Evolutionary conservation across 148 eudicot genomes (phyloP).

Genomic region (Rhododendron vialii): DNA sequence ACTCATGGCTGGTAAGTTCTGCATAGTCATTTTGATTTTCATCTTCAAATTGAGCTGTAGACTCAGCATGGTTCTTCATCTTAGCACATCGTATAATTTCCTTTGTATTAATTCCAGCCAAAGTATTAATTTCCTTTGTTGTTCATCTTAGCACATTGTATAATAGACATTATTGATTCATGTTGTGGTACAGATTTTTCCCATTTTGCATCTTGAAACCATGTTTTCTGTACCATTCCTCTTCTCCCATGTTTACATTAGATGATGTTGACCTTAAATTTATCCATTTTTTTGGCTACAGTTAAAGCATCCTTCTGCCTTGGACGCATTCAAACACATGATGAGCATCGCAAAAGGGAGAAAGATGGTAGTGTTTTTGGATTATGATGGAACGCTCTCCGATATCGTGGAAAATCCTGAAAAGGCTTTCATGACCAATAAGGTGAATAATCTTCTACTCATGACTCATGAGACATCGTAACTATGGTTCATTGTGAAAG

Average conservation of each 20-base stretch:
- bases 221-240: background rate
- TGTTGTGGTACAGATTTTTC: background rate
- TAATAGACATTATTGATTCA: background rate
- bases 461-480: background rate
- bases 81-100: no score
- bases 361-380: slow-evolving; percentile 40
- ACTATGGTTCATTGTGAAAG: background rate
- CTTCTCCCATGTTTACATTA: background rate
- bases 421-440: slow-evolving; percentile 42
- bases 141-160: background rate
- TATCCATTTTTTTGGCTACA: slow-evolving; percentile 3
- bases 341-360: slow-evolving; percentile 33
- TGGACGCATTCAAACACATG: slow-evolving; percentile 34
- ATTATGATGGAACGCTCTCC: slow-evolving; percentile 58
- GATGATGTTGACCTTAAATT: background rate
- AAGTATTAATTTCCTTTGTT: background rate
- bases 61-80: background rate
- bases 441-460: slow-evolving; percentile 23
- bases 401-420: slow-evolving; percentile 53
- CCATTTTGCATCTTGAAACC: background rate
- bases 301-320: slow-evolving; percentile 51
- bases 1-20: slow-evolving; percentile 22
- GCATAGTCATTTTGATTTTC: background rate
- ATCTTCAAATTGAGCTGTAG: background rate
- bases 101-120: background rate